phyloP scores from a whole-genome alignment of 352 stramenopile genomes.

The Phytopythium delawarense region DNA sequence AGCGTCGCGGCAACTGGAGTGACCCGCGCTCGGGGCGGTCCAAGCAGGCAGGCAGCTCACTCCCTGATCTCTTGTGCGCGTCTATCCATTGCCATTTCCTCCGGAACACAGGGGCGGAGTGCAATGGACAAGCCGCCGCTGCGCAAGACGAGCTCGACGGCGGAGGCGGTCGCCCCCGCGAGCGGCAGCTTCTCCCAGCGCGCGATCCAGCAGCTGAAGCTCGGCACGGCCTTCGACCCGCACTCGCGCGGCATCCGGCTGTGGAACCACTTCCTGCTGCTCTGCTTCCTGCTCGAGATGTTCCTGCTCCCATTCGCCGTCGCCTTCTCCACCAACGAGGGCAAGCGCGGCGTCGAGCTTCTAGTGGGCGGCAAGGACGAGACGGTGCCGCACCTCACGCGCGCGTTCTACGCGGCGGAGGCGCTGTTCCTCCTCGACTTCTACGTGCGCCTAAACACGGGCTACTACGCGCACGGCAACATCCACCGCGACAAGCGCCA shows the following conservation, averaged over 20 bases:
- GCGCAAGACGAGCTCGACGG: background rate
- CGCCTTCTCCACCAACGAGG: conserved; percentile 11
- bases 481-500: conserved; percentile 35
- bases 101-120: background rate
- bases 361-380: background rate
- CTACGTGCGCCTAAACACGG: conserved; percentile 52
- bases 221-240: conserved; percentile 48
- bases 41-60: background rate
- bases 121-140: conserved; percentile 1
- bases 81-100: background rate
- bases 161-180: background rate
- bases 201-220: conserved; percentile 19
- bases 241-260: conserved; percentile 35
- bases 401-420: conserved; percentile 32
- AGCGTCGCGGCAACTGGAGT: background rate
- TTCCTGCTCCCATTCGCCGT: conserved; percentile 47
- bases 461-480: conserved; percentile 54
- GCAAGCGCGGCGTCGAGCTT: conserved; percentile 10
- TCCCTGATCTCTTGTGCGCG: background rate
- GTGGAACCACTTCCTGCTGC: conserved; percentile 46
- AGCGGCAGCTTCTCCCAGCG: conserved; percentile 6
- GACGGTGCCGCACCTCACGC: conserved; percentile 1
- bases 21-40: background rate
- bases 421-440: conserved; percentile 46
- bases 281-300: conserved; percentile 40